Conservation (phyloP, 345 rosid genomes). For the Bruguiera gymnorhiza region DNA sequence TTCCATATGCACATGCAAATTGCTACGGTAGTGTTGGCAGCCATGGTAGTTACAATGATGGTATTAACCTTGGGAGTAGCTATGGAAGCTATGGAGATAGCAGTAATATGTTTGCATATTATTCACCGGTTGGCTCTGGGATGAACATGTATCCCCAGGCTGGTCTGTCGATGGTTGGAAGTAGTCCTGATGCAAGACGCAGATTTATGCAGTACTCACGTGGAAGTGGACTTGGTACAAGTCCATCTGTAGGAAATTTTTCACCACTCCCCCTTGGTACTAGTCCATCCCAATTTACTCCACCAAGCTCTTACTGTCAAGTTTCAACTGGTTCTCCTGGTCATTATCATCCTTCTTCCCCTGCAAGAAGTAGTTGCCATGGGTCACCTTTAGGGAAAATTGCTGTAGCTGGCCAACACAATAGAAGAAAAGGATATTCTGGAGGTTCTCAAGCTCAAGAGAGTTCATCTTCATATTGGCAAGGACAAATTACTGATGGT, state of each 20-base stretch:
- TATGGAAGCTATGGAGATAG: conserved; percentile 91
- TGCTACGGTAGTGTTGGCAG: conserved; percentile 95
- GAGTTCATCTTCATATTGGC: conserved; percentile 51
- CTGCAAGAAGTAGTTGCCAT: conserved; percentile 79
- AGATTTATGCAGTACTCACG: conserved; percentile 69
- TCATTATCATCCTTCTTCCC: conserved; percentile 92
- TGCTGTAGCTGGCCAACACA: conserved; percentile 70
- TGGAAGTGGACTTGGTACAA: conserved; percentile 80
- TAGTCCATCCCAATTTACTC: conserved; percentile 96
- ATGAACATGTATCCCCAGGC: conserved; percentile 68
- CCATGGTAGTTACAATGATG: conserved; percentile 91
- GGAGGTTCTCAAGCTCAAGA: conserved; percentile 76
- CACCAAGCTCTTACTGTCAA: conserved; percentile 72
- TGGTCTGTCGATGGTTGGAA: conserved; percentile 71
- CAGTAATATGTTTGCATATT: conserved; percentile 68
- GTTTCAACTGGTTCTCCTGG: conserved; percentile 80
- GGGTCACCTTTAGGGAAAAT: conserved; percentile 92
- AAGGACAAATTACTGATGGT: conserved; percentile 59
- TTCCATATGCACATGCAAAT: conserved; percentile 65
- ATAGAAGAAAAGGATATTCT: conserved; percentile 81
- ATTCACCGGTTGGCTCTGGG: conserved; percentile 83
- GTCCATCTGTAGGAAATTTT: conserved; percentile 88
- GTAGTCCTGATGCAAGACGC: conserved; percentile 88
- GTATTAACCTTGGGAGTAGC: conserved; percentile 71
- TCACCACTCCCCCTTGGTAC: conserved; percentile 91